Percentiles rank a stretch among this genome's conserved stretches.
phyloP scores from a whole-genome alignment of 2,329 filamentous ascomycete genomes.

The Neoarthrinium moseri region DNA sequence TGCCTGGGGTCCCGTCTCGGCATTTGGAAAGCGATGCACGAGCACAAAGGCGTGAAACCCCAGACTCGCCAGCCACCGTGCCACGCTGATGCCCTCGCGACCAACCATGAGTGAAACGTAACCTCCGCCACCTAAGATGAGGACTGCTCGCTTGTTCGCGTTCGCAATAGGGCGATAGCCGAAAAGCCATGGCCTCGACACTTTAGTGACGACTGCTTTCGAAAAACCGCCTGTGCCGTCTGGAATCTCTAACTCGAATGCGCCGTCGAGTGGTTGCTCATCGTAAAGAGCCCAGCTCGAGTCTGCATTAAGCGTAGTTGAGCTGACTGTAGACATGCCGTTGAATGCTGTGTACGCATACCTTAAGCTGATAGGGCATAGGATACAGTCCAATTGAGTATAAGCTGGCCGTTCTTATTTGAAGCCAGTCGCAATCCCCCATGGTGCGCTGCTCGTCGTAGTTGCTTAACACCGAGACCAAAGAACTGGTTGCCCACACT shows the following conservation, averaged over 20 bases:
- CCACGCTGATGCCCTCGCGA: slow-evolving; percentile 17
- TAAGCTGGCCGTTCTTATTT: too few species aligned
- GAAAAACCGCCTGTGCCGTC: slow-evolving; percentile 13
- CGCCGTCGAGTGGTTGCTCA: slow-evolving; percentile 10
- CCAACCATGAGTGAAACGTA: slow-evolving; percentile 22
- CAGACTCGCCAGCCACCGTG: slow-evolving; percentile 18
- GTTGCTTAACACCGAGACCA: too few species aligned
- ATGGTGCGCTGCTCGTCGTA: too few species aligned
- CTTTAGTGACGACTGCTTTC: slow-evolving; percentile 13
- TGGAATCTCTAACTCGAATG: slow-evolving; percentile 15
- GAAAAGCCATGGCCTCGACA: slow-evolving; percentile 18
- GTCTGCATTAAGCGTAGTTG: too few species aligned
- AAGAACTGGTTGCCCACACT: too few species aligned
- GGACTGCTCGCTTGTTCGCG: slow-evolving; percentile 16
- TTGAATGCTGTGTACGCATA: too few species aligned
- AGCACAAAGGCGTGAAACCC: slow-evolving; percentile 20
- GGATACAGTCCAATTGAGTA: too few species aligned
- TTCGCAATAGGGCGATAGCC: slow-evolving; percentile 15
- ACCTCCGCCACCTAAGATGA: slow-evolving; percentile 20
- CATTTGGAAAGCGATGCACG: slow-evolving; percentile 19
- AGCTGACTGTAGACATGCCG: too few species aligned
- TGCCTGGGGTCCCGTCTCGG: slow-evolving; percentile 14
- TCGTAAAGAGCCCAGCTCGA: slow-evolving; percentile 16
- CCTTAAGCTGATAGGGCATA: too few species aligned
- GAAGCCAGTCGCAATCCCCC: too few species aligned